Base-by-base conservation (phyloP, 2,329 filamentous ascomycete genomes). In the Curvularia verruculosa region DNA sequence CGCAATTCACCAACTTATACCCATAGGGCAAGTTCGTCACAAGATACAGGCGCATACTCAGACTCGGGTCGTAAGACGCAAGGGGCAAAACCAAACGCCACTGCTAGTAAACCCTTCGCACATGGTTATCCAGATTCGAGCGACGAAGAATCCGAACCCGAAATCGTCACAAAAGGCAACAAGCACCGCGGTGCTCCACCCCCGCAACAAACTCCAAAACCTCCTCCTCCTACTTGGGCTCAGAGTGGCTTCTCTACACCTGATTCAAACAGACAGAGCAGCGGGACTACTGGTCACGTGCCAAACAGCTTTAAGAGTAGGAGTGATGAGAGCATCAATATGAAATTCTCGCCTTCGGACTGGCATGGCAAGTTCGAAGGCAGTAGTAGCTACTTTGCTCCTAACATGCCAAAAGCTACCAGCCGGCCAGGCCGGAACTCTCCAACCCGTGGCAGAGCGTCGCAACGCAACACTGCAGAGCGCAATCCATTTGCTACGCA, bases 281-380 rank as follows among this genome's bases (percentile, higher is more conserved):
- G 55, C 29, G 59, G 60, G 49, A 39, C 66, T 9, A 48, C 66
- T 23, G 54, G 58, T 8, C 68, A 68, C 36, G 49, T 66, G 5
- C 62, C 69, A 5, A 71, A 66, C 40, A 65, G 66, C 18, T 75
- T 75, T 65, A 80, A 80, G 60, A 81, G 78, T 60, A 74, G 75
- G 56, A 83, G 80, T 59, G 76, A 78, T 44, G 81, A 82, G 55
- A 77, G 76, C 57, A 81, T 82, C 69, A 81, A 82, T 56, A 80
- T 80, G 49, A 80, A 78, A 26, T 83, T 82, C 62, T 79, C 78
- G 7, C 77, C 80, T 21, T 73, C 74, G 23, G 78, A 79, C 28
- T 82, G 78, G 76, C 75, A 74, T 63, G 80, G 79, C 37, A 78
- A 76, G 45, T 82, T 82, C 59, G 67, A 74, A 46, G 78, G 78